Evolutionary conservation across 148 eudicot genomes (phyloP).

Genomic region (Vaccinium corymbosum): DNA sequence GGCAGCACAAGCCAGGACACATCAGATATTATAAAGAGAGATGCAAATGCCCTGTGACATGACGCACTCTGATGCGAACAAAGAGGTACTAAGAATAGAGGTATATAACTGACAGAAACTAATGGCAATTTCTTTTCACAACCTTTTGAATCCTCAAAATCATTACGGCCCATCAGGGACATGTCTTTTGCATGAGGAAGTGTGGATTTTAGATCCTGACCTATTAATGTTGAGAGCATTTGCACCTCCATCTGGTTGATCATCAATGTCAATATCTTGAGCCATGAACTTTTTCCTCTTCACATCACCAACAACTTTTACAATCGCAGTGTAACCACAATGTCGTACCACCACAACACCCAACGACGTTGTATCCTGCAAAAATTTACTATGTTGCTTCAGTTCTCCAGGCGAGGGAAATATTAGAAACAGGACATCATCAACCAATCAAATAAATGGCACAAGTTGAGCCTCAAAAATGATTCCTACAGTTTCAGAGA

Average conservation of each 20-base stretch:
- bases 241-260: conserved; percentile 95
- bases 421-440: neutral
- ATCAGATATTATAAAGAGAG: neutral
- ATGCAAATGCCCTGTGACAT: neutral
- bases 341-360: conserved; percentile 67
- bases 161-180: neutral
- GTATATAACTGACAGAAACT: neutral
- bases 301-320: conserved; percentile 68
- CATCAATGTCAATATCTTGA: conserved; percentile 71
- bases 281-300: conserved; percentile 39
- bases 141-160: neutral
- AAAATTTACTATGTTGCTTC: conserved; percentile 17
- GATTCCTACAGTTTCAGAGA: neutral
- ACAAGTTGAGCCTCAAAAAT: neutral
- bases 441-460: neutral
- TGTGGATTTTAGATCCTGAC: conserved; percentile 28
- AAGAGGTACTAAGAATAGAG: neutral
- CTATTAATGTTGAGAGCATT: conserved; percentile 92
- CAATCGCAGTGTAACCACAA: conserved; percentile 79
- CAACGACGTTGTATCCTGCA: conserved; percentile 80
- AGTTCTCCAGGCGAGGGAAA: conserved; percentile 3
- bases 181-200: neutral
- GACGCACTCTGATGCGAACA: neutral
- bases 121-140: neutral
- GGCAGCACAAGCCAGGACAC: neutral